A percentile compares a stretch with the other conserved stretches of the same genome.
Conservation (phyloP, 306 rosid genomes). For the Casuarina glauca region DNA sequence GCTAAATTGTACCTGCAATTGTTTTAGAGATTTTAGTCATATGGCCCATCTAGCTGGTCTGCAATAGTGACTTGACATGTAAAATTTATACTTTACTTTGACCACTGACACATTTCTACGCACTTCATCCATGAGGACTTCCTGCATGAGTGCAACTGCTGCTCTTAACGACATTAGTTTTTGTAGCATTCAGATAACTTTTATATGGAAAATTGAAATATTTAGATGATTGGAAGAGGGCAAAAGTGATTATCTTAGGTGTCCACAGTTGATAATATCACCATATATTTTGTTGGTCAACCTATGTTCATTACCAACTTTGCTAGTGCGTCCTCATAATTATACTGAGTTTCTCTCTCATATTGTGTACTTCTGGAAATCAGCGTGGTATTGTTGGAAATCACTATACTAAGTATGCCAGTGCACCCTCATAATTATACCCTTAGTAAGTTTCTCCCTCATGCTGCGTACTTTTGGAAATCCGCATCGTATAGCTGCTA, state of each 20-base stretch:
- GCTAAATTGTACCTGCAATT: no score
- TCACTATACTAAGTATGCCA: background rate
- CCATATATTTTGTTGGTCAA: background rate
- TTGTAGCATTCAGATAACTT: no score
- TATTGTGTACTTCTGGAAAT: background rate
- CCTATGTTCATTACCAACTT: background rate
- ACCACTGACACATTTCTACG: no score
- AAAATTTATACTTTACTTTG: no score
- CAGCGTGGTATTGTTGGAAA: no score
- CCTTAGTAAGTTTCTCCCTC: background rate
- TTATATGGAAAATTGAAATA: no score
- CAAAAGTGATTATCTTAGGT: background rate
- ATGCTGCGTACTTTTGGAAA: background rate
- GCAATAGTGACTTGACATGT: no score
- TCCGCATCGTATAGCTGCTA: background rate
- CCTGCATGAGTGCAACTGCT: no score
- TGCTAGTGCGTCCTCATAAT: background rate
- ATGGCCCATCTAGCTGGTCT: no score
- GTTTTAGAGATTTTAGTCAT: no score
- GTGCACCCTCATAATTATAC: background rate
- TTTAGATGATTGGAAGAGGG: background rate
- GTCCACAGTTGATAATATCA: background rate
- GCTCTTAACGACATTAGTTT: no score
- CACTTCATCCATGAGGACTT: no score
- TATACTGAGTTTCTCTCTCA: background rate